Evolutionary conservation across 176 grass and related monocot genomes (phyloP).

Genomic region (Themeda triandra): DNA sequence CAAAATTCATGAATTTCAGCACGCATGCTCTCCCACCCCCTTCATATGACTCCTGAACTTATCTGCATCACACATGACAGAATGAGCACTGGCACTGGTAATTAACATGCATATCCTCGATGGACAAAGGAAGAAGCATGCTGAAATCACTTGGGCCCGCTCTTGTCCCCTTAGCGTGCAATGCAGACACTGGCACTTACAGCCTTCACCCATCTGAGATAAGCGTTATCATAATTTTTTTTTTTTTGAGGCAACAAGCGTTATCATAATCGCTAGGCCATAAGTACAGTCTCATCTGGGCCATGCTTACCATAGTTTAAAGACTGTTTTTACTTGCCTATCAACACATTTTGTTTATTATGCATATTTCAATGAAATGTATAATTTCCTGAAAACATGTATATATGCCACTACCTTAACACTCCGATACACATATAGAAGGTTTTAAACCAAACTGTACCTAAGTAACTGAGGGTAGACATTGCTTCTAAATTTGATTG

Average conservation of each 20-base stretch:
- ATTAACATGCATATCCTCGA: not conserved
- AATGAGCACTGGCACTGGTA: not conserved
- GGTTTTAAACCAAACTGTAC: not conserved
- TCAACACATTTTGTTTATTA: not conserved
- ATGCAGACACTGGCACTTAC: not conserved
- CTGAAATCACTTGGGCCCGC: not conserved
- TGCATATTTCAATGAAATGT: not conserved
- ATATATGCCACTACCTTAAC: not conserved
- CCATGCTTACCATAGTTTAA: not conserved
- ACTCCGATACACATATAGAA: not conserved
- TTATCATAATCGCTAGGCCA: not conserved
- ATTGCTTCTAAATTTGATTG: too few relatives aligned
- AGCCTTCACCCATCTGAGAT: not conserved
- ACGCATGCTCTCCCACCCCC: not conserved
- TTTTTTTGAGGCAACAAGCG: too few relatives aligned
- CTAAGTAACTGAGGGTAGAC: not conserved
- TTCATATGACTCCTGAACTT: not conserved
- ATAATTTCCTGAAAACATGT: not conserved
- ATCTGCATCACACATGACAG: not conserved
- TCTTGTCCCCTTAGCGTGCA: not conserved
- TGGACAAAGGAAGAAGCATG: not conserved
- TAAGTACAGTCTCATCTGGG: not conserved
- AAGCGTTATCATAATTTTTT: constrained; percentile 4
- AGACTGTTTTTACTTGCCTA: not conserved
- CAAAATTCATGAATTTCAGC: not conserved